phyloP scores from a whole-genome alignment of 768 basidiomycete genomes.

The Russula ochroleuca region DNA sequence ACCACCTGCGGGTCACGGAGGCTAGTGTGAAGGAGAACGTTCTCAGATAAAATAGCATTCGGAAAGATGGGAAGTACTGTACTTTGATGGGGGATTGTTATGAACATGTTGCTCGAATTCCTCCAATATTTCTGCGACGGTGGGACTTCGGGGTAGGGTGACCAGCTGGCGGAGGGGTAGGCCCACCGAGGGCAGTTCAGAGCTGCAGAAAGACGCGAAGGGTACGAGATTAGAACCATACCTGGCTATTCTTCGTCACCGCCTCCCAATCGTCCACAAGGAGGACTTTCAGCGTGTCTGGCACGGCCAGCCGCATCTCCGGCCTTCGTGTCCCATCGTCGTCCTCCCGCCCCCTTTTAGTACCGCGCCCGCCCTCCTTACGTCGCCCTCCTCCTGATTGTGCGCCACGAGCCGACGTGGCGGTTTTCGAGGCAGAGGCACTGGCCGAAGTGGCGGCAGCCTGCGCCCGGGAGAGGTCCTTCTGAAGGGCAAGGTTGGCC shows the following conservation, averaged over 20 bases:
- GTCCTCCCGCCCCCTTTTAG: slow-evolving; percentile 73
- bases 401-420: slow-evolving; percentile 28
- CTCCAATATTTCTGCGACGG: slow-evolving; percentile 68
- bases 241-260: slow-evolving; percentile 92
- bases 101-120: slow-evolving; percentile 69
- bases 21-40: slow-evolving; percentile 35
- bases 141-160: slow-evolving; percentile 73
- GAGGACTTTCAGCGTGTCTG: slow-evolving; percentile 82
- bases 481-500: slow-evolving; percentile 72
- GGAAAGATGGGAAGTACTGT: slow-evolving; percentile 26
- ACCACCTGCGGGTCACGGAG: slow-evolving; percentile 66
- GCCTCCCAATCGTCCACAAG: slow-evolving; percentile 98
- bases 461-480: slow-evolving; percentile 50
- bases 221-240: slow-evolving; percentile 31
- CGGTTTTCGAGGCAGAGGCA: slow-evolving; percentile 34
- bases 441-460: slow-evolving; percentile 39
- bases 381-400: slow-evolving; percentile 33
- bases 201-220: not conserved
- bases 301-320: slow-evolving; percentile 87
- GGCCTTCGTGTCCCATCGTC: slow-evolving; percentile 76
- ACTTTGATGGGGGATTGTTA: slow-evolving; percentile 45
- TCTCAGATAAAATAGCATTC: not conserved
- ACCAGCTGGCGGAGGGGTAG: slow-evolving; percentile 57
- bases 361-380: slow-evolving; percentile 62
- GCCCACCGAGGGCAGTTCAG: not conserved